Evolutionary conservation across 129 eudicot genomes (phyloP).

Genomic region (Pseudognaphalium luteoalbum): DNA sequence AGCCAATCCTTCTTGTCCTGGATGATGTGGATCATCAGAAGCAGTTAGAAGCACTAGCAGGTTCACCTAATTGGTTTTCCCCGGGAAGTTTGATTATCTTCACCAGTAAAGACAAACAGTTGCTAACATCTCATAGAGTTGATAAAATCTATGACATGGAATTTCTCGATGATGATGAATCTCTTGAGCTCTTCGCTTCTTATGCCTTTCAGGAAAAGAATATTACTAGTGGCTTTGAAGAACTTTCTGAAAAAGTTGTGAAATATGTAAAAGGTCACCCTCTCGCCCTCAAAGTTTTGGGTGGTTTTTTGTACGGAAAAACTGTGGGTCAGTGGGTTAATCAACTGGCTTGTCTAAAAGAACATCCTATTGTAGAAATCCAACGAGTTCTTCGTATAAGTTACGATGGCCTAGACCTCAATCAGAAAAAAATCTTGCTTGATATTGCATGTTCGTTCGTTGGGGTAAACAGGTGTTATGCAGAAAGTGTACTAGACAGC

Average conservation of each 20-base stretch:
- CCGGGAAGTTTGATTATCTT: too few relatives aligned
- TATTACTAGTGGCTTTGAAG: background rate
- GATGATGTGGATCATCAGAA: too few relatives aligned
- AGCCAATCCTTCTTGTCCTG: too few relatives aligned
- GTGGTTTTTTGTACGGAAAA: too few relatives aligned
- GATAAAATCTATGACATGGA: conserved; percentile 1
- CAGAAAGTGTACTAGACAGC: too few relatives aligned
- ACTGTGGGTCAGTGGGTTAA: background rate
- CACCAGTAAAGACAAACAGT: too few relatives aligned
- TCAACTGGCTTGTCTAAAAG: background rate
- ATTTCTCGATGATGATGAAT: background rate
- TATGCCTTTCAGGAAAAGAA: conserved; percentile 1
- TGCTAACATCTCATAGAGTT: too few relatives aligned
- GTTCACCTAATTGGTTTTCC: too few relatives aligned
- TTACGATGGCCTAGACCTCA: background rate
- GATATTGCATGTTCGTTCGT: conserved; percentile 4
- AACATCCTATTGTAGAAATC: conserved; percentile 8
- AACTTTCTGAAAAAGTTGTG: background rate
- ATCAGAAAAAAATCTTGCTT: background rate
- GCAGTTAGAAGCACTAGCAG: too few relatives aligned
- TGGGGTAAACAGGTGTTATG: background rate
- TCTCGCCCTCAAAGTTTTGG: too few relatives aligned
- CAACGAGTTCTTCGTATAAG: background rate
- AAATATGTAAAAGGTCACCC: too few relatives aligned
- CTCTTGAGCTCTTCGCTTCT: conserved; percentile 12